Conservation (phyloP, 2,329 filamentous ascomycete genomes). For the Beauveria pseudobassiana region DNA sequence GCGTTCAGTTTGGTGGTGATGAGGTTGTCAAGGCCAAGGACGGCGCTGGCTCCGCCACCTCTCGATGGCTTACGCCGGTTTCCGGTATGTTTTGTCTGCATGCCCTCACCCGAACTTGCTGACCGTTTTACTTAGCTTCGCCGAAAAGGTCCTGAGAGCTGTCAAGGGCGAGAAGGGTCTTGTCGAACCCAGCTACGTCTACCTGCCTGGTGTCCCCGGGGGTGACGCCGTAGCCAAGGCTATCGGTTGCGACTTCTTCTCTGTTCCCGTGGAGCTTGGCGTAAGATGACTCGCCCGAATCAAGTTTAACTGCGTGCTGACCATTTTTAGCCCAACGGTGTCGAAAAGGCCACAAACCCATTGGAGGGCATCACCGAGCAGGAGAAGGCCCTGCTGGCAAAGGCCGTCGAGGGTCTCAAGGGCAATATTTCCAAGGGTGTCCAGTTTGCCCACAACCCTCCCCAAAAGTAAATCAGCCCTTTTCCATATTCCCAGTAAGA, state of each 20-base stretch:
- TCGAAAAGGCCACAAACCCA: slow-evolving; percentile 76
- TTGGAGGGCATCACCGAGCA: slow-evolving; percentile 70
- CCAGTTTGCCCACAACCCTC: slow-evolving; percentile 78
- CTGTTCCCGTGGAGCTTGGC: slow-evolving; percentile 89
- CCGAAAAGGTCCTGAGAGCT: slow-evolving; percentile 89
- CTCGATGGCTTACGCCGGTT: slow-evolving; percentile 94
- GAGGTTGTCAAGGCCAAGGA: slow-evolving; percentile 95
- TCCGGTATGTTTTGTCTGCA: slow-evolving; percentile 52
- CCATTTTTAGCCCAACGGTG: slow-evolving; percentile 62
- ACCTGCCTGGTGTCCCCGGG: slow-evolving; percentile 82
- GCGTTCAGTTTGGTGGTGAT: slow-evolving; percentile 96
- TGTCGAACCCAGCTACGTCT: slow-evolving; percentile 91
- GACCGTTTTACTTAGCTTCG: slow-evolving; percentile 54
- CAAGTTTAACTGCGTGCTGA: slow-evolving; percentile 20
- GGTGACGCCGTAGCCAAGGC: slow-evolving; percentile 80
- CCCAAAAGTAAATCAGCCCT: slow-evolving; percentile 65
- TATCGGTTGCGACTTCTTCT: slow-evolving; percentile 88
- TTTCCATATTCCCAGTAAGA: slow-evolving; percentile 3
- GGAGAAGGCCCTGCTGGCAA: slow-evolving; percentile 81
- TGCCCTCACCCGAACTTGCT: slow-evolving; percentile 6
- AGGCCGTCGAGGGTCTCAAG: slow-evolving; percentile 69
- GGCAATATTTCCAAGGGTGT: slow-evolving; percentile 93
- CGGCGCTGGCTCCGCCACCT: slow-evolving; percentile 84
- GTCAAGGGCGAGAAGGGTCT: slow-evolving; percentile 84
- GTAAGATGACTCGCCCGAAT: slow-evolving; percentile 48